Percentiles rank a stretch among this genome's conserved stretches.
These are phyloP conservation scores for Panaeolus cyanescens DNA, from an alignment of 768 basidiomycete species.

Conservation along the genomic window DNA sequence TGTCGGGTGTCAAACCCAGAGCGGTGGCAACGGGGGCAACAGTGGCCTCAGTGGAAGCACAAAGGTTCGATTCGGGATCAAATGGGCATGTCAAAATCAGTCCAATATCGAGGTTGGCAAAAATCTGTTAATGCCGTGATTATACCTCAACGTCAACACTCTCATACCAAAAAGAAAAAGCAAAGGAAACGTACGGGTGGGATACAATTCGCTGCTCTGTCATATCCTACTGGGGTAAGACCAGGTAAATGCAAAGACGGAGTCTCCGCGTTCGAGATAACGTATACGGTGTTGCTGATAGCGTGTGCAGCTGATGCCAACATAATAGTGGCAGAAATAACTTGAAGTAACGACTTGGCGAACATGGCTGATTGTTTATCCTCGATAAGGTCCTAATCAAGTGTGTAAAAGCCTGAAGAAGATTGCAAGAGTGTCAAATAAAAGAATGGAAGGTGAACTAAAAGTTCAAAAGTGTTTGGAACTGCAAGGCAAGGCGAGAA, in stretches of 20 bases:
- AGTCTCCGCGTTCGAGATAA: slow-evolving; percentile 24
- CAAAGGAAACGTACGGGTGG: slow-evolving; percentile 12
- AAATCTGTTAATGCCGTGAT: background rate
- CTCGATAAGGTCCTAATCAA: no score
- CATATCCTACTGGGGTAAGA: slow-evolving; percentile 19
- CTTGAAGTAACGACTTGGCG: background rate
- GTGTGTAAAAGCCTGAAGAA: no score
- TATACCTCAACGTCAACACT: background rate
- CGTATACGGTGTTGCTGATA: slow-evolving; percentile 20
- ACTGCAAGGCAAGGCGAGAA: no score
- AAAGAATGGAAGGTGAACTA: no score
- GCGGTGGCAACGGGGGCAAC: slow-evolving; percentile 18
- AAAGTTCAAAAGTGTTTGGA: no score
- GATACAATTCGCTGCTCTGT: slow-evolving; percentile 22
- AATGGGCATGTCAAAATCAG: slow-evolving; percentile 18
- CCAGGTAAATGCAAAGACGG: slow-evolving; percentile 20
- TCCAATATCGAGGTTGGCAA: slow-evolving; percentile 12
- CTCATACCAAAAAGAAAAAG: background rate
- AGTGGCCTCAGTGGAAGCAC: slow-evolving; percentile 20
- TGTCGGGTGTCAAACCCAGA: slow-evolving; percentile 20
- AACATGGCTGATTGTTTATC: no score
- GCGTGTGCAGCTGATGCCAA: background rate
- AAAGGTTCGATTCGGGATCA: slow-evolving; percentile 16
- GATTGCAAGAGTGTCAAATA: no score
- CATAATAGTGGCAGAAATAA: background rate